phyloP scores from a whole-genome alignment of 257 asterid genomes.

The Jacaranda mimosifolia region DNA sequence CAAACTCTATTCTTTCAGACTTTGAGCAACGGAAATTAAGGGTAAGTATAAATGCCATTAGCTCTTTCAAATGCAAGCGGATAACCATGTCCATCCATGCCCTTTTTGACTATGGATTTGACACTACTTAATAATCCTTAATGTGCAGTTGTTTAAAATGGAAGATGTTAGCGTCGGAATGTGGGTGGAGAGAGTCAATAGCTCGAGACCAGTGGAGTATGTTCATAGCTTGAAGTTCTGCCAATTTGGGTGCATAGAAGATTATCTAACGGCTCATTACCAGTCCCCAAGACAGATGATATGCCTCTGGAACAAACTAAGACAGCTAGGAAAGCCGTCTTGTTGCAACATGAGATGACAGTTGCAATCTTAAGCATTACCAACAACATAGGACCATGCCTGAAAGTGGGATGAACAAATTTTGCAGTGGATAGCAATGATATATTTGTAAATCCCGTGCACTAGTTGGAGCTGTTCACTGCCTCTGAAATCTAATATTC shows the following conservation, averaged over 20 bases:
- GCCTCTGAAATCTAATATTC: slow-evolving; percentile 15
- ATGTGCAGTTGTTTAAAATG: slow-evolving; percentile 86
- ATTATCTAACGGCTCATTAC: slow-evolving; percentile 83
- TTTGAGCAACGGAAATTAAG: slow-evolving; percentile 68
- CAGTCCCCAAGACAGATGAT: slow-evolving; percentile 96
- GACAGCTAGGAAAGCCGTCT: slow-evolving; percentile 58
- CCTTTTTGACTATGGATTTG: neutral
- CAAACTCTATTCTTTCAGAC: slow-evolving; percentile 69
- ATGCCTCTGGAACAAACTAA: slow-evolving; percentile 85
- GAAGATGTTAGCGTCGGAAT: slow-evolving; percentile 97
- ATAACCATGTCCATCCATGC: neutral
- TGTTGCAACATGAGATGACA: slow-evolving; percentile 93
- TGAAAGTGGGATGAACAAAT: slow-evolving; percentile 37
- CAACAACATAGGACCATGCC: slow-evolving; percentile 24
- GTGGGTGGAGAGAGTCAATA: slow-evolving; percentile 88
- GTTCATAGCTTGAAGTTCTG: slow-evolving; percentile 90
- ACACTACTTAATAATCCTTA: neutral
- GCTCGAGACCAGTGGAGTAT: slow-evolving; percentile 67
- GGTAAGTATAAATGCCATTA: slow-evolving; percentile 51
- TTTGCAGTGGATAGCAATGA: slow-evolving; percentile 53
- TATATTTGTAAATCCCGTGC: slow-evolving; percentile 49
- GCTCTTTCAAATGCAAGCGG: neutral
- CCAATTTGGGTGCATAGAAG: slow-evolving; percentile 90
- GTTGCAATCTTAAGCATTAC: neutral
- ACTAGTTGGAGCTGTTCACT: slow-evolving; percentile 33